phyloP scores from a whole-genome alignment of 192 early-diverging fungal species.

The Paraglomus occultum region DNA sequence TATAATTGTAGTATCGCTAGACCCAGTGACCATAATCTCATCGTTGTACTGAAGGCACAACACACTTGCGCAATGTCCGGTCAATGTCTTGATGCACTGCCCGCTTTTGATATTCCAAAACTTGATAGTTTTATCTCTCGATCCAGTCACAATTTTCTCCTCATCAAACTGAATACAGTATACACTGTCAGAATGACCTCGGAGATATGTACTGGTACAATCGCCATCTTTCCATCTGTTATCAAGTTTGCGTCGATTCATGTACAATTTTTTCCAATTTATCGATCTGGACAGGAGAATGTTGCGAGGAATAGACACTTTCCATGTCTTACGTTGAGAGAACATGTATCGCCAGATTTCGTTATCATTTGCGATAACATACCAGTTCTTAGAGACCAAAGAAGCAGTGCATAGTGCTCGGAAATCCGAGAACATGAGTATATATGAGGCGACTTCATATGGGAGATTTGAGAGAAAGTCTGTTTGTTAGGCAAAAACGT shows the following conservation, averaged over 20 bases:
- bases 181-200: conserved; percentile 82
- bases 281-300: conserved; percentile 10
- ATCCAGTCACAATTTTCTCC: conserved; percentile 71
- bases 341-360: conserved; percentile 71
- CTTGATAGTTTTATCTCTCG: conserved; percentile 71
- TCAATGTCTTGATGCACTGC: conserved; percentile 55
- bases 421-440: conserved; percentile 63
- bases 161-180: conserved; percentile 89
- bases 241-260: conserved; percentile 60
- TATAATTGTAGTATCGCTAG: conserved; percentile 80
- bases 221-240: conserved; percentile 53
- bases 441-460: conserved; percentile 67
- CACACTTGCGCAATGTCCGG: conserved; percentile 68
- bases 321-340: conserved; percentile 53
- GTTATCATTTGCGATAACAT: conserved; percentile 63
- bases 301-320: conserved; percentile 34
- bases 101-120: conserved; percentile 77
- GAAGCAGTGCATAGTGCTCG: conserved; percentile 59
- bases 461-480: conserved; percentile 69
- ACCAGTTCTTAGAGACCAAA: conserved; percentile 68
- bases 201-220: conserved; percentile 52
- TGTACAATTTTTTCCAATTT: conserved; percentile 75
- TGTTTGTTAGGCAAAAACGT: conserved; percentile 19
- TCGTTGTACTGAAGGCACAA: conserved; percentile 83
- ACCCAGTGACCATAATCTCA: conserved; percentile 74